A percentile compares a stretch with the other conserved stretches of the same genome.
These are phyloP conservation scores for Helotiales sp. DNA, from an alignment of 2,329 filamentous ascomycete genomes.

Conservation along the genomic window DNA sequence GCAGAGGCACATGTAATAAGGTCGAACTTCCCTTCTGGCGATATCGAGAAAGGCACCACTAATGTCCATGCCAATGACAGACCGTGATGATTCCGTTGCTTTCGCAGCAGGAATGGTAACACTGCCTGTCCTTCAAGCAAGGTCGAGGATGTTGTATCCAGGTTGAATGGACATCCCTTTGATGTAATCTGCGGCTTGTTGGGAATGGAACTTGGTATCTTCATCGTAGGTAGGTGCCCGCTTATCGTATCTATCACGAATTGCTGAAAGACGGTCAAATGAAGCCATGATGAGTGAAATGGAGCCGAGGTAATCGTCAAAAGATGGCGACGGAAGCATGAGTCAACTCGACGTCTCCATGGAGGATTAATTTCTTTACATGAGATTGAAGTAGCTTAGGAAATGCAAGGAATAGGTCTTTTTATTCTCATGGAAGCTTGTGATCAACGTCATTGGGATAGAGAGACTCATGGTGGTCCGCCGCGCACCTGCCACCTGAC, in stretches of 20 bases:
- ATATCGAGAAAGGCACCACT: conserved; percentile 9
- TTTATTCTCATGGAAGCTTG: background rate
- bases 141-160: conserved; percentile 18
- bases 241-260: conserved; percentile 18
- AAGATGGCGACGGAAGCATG: too few species aligned
- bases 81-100: conserved; percentile 7
- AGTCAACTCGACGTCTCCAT: too few species aligned
- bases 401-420: background rate
- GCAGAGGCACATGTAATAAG: conserved; percentile 17
- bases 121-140: conserved; percentile 21
- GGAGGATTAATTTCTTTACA: too few species aligned
- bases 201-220: conserved; percentile 9
- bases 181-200: conserved; percentile 19
- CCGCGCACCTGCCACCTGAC: background rate
- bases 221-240: conserved; percentile 19
- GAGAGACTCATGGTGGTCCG: background rate
- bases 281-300: background rate
- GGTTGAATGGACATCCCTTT: conserved; percentile 13
- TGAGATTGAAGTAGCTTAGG: background rate
- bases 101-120: conserved; percentile 13
- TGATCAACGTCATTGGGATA: background rate
- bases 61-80: conserved; percentile 22
- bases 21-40: conserved; percentile 15
- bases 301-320: too few species aligned
- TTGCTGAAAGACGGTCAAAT: conserved; percentile 3